Conservation (phyloP, 1,284 basidiomycete genomes). For the Malassezia sympodialis region DNA sequence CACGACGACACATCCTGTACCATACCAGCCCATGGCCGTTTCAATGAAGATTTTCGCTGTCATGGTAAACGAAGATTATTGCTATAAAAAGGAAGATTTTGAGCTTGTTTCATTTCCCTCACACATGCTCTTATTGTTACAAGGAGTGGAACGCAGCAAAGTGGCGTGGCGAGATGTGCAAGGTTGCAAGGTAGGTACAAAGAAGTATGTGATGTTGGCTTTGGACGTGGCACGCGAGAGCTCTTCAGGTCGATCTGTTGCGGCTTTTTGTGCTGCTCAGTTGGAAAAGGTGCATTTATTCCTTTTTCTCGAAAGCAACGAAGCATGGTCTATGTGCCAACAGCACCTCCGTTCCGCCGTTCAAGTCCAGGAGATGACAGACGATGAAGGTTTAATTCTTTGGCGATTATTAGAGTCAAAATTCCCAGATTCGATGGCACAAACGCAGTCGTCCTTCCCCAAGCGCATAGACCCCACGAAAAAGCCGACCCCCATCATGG, state of each 20-base stretch:
- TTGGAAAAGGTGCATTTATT: not conserved
- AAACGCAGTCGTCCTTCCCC: not conserved
- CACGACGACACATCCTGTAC: not conserved
- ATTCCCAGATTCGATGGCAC: not conserved
- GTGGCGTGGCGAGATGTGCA: conserved; percentile 10
- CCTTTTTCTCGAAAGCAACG: not conserved
- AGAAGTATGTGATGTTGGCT: conserved; percentile 1
- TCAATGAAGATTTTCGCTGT: not conserved
- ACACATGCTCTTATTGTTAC: conserved; percentile 6
- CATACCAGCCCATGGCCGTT: not conserved
- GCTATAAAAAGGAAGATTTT: not conserved
- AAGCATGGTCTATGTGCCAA: not conserved
- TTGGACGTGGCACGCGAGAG: not conserved
- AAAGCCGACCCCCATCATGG: conserved; percentile 1
- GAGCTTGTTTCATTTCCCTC: conserved; percentile 9
- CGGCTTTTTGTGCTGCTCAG: not conserved
- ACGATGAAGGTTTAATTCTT: not conserved
- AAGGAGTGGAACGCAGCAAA: not conserved
- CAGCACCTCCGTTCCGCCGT: not conserved
- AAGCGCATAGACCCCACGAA: not conserved
- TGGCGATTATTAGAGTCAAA: not conserved
- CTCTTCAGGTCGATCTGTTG: not conserved
- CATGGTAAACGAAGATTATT: not conserved
- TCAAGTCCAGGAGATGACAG: not conserved
- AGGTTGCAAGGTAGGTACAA: conserved; percentile 2